Evolutionary conservation across 2,329 filamentous ascomycete species (phyloP).

Genomic region (Epichloe typhina): DNA sequence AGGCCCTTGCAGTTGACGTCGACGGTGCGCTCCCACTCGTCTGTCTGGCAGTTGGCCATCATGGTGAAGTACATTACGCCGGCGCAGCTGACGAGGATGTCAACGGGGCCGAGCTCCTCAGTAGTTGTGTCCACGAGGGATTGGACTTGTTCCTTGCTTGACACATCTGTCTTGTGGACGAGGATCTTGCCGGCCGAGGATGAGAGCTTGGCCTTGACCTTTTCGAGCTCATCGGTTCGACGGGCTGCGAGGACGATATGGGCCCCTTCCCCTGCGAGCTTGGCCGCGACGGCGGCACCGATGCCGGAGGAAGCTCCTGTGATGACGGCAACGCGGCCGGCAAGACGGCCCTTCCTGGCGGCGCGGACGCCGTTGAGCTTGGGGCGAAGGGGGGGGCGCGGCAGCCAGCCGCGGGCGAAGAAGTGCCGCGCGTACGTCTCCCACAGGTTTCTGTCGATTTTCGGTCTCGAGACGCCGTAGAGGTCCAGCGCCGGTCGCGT

Average conservation of each 20-base stretch:
- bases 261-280: slow-evolving; percentile 57
- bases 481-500: slow-evolving; percentile 46
- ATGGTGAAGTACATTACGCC: slow-evolving; percentile 85
- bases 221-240: slow-evolving; percentile 54
- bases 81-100: slow-evolving; percentile 68
- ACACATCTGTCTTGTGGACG: slow-evolving; percentile 60
- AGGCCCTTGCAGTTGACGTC: slow-evolving; percentile 82
- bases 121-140: slow-evolving; percentile 46
- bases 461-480: slow-evolving; percentile 47
- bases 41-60: slow-evolving; percentile 63
- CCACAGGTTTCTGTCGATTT: slow-evolving; percentile 56
- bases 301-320: slow-evolving; percentile 72
- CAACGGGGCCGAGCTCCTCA: slow-evolving; percentile 54
- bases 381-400: slow-evolving; percentile 47
- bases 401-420: slow-evolving; percentile 67
- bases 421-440: slow-evolving; percentile 71
- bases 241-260: slow-evolving; percentile 61
- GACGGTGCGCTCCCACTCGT: slow-evolving; percentile 71
- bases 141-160: slow-evolving; percentile 51
- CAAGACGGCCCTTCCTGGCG: slow-evolving; percentile 41
- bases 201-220: slow-evolving; percentile 47
- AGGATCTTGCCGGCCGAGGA: slow-evolving; percentile 50
- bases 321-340: slow-evolving; percentile 59
- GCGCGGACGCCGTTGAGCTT: slow-evolving; percentile 13
- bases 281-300: slow-evolving; percentile 58